Conservation (phyloP, 169 alveolate species). For the Cryptosporidium andersoni region DNA sequence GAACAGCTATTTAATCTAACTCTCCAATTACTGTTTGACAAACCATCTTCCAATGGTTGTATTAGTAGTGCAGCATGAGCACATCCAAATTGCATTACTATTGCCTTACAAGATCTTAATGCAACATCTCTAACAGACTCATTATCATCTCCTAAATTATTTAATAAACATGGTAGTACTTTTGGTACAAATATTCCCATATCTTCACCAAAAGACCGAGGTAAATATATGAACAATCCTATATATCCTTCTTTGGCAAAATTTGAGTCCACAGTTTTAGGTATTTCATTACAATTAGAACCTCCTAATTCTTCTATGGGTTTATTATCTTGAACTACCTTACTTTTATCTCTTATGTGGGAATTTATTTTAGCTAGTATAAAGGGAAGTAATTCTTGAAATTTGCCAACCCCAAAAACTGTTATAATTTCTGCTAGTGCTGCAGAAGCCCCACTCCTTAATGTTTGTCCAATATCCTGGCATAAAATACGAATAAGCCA, state of each 20-base stretch:
- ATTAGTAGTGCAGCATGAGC: conserved; percentile 78
- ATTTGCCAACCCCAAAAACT: conserved; percentile 57
- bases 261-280: neutral
- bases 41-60: conserved; percentile 77
- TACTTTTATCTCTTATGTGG: neutral
- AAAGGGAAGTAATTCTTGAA: conserved; percentile 51
- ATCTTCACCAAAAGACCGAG: conserved; percentile 74
- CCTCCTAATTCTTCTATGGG: neutral
- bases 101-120: conserved; percentile 74
- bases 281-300: neutral
- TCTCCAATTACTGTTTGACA: conserved; percentile 74
- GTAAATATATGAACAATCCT: conserved; percentile 79
- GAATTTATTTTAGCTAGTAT: conserved; percentile 15
- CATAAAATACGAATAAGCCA: conserved; percentile 41
- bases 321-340: neutral
- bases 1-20: conserved; percentile 76
- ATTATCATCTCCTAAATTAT: conserved; percentile 75
- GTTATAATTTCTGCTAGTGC: conserved; percentile 62
- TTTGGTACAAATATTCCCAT: conserved; percentile 73
- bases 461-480: conserved; percentile 48
- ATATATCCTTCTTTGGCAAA: conserved; percentile 76
- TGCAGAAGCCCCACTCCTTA: conserved; percentile 63
- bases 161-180: conserved; percentile 71
- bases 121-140: conserved; percentile 78
- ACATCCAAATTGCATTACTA: conserved; percentile 77